A percentile compares a stretch with the other conserved stretches of the same genome.
phyloP scores from a whole-genome alignment of 805 yeast species.

The Kazachstania africana region DNA sequence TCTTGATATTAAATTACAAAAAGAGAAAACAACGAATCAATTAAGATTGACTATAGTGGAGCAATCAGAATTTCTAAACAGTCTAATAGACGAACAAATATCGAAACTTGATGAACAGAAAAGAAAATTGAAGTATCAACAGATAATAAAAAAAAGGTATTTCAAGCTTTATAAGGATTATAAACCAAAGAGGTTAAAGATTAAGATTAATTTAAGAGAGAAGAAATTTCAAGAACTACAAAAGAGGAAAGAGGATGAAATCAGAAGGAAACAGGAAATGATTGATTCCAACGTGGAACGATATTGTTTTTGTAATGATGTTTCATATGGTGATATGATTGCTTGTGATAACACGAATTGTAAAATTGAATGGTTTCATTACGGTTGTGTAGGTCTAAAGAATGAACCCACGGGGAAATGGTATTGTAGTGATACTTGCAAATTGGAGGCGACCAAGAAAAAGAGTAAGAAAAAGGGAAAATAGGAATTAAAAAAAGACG shows the following conservation, averaged over 20 bases:
- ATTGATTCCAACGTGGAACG: slow-evolving; percentile 1
- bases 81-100: slow-evolving; percentile 7
- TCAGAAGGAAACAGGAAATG: neutral
- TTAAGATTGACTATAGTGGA: slow-evolving; percentile 2
- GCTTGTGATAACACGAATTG: slow-evolving; percentile 80
- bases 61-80: slow-evolving; percentile 8
- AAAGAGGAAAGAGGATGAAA: neutral
- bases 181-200: neutral
- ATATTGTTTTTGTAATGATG: slow-evolving; percentile 38
- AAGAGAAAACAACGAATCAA: no score
- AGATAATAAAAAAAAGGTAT: slow-evolving; percentile 4
- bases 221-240: neutral
- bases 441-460: slow-evolving; percentile 1
- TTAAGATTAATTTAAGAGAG: slow-evolving; percentile 4
- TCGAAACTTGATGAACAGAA: slow-evolving; percentile 4
- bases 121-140: slow-evolving; percentile 4
- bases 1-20: slow-evolving; percentile 12
- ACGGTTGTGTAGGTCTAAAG: slow-evolving; percentile 58
- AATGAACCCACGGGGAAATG: slow-evolving; percentile 55
- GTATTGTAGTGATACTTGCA: slow-evolving; percentile 49
- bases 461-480: slow-evolving; percentile 3
- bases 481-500: slow-evolving; percentile 1
- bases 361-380: slow-evolving; percentile 69
- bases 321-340: slow-evolving; percentile 66
- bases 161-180: neutral